Percentiles rank a stretch among this genome's conserved stretches.
These are phyloP conservation scores for Solanum appendiculatum DNA, from an alignment of 257 asterid genomes.

Conservation along the genomic window DNA sequence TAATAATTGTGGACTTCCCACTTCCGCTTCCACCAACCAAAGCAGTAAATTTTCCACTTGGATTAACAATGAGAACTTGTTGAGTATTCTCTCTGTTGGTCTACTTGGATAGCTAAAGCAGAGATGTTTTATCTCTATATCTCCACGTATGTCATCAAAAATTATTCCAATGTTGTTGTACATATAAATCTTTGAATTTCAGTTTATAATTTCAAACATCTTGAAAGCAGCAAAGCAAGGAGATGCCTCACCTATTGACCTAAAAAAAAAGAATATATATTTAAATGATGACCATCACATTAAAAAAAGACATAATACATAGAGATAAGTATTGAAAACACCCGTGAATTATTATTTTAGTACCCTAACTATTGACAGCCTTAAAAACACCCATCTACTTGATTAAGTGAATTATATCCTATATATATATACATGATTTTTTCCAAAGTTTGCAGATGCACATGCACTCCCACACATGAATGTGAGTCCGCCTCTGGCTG, in stretches of 20 bases:
- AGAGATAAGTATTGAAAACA: too few species aligned
- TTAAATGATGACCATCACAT: background rate
- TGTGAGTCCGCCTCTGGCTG: rapidly evolving
- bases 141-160: slow-evolving; percentile 50
- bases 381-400: too few species aligned
- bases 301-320: too few species aligned
- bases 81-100: slow-evolving; percentile 46
- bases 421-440: too few species aligned
- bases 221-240: slow-evolving; percentile 65
- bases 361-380: too few species aligned
- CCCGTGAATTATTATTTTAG: too few species aligned
- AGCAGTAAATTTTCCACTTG: slow-evolving; percentile 49
- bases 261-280: too few species aligned
- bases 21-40: slow-evolving; percentile 82
- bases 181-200: slow-evolving; percentile 55
- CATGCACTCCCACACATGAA: background rate
- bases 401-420: too few species aligned
- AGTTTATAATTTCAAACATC: slow-evolving; percentile 54
- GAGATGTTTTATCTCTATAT: slow-evolving; percentile 40
- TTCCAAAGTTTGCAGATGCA: too few species aligned
- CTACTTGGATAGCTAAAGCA: slow-evolving; percentile 56
- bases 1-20: slow-evolving; percentile 66
- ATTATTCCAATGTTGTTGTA: slow-evolving; percentile 31
- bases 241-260: slow-evolving; percentile 69
- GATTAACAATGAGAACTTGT: slow-evolving; percentile 44